Evolutionary conservation across 2,329 filamentous ascomycete species (phyloP), one percentile per base, ranked within the genome.

Genomic region (Ambrosiella xylebori): DNA sequence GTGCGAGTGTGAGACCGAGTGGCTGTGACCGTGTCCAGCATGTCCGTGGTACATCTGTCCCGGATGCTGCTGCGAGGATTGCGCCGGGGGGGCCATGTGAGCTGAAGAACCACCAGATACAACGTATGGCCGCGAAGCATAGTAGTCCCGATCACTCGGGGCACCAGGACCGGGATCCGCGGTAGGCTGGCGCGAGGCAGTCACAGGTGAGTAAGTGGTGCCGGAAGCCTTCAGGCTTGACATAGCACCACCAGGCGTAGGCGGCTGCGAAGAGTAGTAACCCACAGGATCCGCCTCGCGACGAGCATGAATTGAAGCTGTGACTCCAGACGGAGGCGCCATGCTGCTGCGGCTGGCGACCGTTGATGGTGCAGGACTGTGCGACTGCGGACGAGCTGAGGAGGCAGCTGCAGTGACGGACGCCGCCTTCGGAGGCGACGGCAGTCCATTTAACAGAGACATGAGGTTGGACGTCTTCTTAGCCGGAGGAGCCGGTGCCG

Each of bases 401-500:
- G 65, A 65, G 56, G 65, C 65, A 9, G 72, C 69, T 8, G 80
- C 70, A 38, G 77, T 72, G 66, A 80, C 79, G 0, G 71, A 70
- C 17, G 56, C 53, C 15, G 61, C 47, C 55, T 72, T 69, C 1
- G 72, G 67, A n/a, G 73, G 73, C 5, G 73, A 69, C 2, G 70
- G 70, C 7, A 75, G 73, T 57, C 82, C 80, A 61, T 82, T 82
- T 2, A 84, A 71, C 61, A 84, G 67, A 0, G 79, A 78, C 75
- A 82, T 81, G 61, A 84, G 74, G 62, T 71, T 83, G 12, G 79
- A 82, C 7, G 75, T 81, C 69, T 82, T 83, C n/a, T 76, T 67
- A 36, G 72, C 68, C 7, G 49, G 49, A 19, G 72, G 65, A 36
- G 70, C 67, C 7, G 70, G 70, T 2, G 70, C 69, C 7, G 59